phyloP scores from a whole-genome alignment of 495 filamentous ascomycete species.

The Jackrogersella minutella region DNA sequence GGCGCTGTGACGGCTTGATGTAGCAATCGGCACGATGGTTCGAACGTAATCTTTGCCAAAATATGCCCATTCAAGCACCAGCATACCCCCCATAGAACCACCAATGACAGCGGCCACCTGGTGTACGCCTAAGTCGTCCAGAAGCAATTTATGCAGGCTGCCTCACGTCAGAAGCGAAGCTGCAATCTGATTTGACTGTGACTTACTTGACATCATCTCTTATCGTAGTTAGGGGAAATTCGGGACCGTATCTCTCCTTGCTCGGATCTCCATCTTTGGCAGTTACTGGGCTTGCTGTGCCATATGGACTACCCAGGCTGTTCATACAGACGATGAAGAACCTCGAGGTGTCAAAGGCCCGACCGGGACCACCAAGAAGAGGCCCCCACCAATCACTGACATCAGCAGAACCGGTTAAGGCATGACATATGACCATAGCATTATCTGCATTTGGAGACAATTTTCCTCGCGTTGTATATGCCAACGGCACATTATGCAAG shows the following conservation, averaged over 20 bases:
- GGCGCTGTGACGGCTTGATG: constrained; percentile 93
- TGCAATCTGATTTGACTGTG: neutral
- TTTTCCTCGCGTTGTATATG: constrained; percentile 85
- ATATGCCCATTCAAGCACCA: constrained; percentile 95
- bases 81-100: constrained; percentile 98
- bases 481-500: constrained; percentile 87
- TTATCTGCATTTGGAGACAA: constrained; percentile 82
- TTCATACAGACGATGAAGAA: constrained; percentile 98
- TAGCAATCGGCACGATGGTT: constrained; percentile 91
- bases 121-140: constrained; percentile 87
- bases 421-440: constrained; percentile 96
- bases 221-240: constrained; percentile 95
- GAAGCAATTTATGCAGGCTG: constrained; percentile 87
- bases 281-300: constrained; percentile 94
- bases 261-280: constrained; percentile 77
- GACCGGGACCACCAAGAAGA: constrained; percentile 84
- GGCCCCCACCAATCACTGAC: constrained; percentile 99
- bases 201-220: constrained; percentile 92
- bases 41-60: constrained; percentile 94
- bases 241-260: constrained; percentile 86
- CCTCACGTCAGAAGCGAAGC: constrained; percentile 27
- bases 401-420: constrained; percentile 93
- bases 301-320: constrained; percentile 95
- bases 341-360: constrained; percentile 88
- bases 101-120: constrained; percentile 90